Percentiles rank a stretch among this genome's conserved stretches.
phyloP scores from a whole-genome alignment of 352 stramenopile species.

The Globisporangium heterothallicum region DNA sequence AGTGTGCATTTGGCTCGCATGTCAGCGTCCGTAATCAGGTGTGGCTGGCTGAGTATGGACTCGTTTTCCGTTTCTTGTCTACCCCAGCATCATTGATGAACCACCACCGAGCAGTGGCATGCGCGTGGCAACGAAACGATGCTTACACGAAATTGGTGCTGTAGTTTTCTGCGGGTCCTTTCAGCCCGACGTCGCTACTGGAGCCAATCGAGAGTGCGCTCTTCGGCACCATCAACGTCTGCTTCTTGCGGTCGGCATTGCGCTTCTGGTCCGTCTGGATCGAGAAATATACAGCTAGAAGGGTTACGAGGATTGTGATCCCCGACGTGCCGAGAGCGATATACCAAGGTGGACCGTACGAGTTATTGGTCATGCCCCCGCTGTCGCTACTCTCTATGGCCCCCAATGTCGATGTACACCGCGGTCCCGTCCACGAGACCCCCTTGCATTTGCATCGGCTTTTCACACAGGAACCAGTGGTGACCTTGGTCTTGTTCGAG shows the following conservation, averaged over 20 bases:
- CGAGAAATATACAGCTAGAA: neutral
- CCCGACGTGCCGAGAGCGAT: constrained; percentile 2
- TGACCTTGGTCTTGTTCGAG: constrained; percentile 18
- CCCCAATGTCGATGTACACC: constrained; percentile 11
- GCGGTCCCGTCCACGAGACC: constrained; percentile 24
- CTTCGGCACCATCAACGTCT: constrained; percentile 19
- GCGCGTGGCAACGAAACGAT: neutral
- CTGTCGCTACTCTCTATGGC: constrained; percentile 12
- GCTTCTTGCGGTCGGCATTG: constrained; percentile 5
- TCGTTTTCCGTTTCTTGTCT: no score
- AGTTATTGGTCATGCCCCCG: neutral
- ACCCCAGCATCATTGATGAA: neutral
- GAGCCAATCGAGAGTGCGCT: constrained; percentile 15
- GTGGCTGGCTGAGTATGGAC: no score
- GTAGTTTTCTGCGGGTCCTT: constrained; percentile 25
- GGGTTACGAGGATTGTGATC: constrained; percentile 1
- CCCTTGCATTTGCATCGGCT: constrained; percentile 21
- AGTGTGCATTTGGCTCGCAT: no score
- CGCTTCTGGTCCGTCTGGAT: neutral
- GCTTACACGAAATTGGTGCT: constrained; percentile 32
- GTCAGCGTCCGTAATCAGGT: no score
- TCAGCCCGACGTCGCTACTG: constrained; percentile 18
- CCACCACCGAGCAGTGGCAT: neutral
- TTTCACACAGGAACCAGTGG: constrained; percentile 26
- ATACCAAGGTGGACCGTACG: constrained; percentile 4